Percentiles rank a stretch among this genome's conserved stretches.
phyloP scores from a whole-genome alignment of 139 green algal species.

The Mesotaenium endlicherianum region DNA sequence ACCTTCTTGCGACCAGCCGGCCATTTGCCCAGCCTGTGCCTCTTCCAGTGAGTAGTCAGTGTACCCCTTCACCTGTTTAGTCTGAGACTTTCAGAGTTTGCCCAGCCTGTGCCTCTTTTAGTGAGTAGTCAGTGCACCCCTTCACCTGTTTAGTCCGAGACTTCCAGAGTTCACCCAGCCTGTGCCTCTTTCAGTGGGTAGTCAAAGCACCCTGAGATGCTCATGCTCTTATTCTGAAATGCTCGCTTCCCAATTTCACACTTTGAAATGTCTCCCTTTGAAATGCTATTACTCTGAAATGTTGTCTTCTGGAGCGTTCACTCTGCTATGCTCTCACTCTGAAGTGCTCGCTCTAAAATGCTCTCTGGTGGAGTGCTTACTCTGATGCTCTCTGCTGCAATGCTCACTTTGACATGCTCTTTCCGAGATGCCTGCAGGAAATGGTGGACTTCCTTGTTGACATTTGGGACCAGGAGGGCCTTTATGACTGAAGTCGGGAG shows the following conservation, averaged over 20 bases:
- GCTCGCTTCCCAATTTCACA: too few species aligned
- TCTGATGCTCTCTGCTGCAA: too few species aligned
- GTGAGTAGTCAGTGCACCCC: neutral
- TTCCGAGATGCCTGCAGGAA: too few species aligned
- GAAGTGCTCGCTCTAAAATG: too few species aligned
- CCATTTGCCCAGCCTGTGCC: constrained; percentile 45
- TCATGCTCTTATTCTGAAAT: too few species aligned
- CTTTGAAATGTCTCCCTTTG: too few species aligned
- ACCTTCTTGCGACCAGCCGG: constrained; percentile 41
- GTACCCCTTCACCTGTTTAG: neutral
- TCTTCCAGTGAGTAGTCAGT: constrained; percentile 9
- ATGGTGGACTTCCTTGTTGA: constrained; percentile 59
- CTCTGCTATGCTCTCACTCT: too few species aligned
- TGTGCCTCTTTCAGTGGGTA: constrained; percentile 27
- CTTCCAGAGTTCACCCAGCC: constrained; percentile 19
- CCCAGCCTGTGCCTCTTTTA: constrained; percentile 31
- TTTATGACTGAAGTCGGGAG: constrained; percentile 57
- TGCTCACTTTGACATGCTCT: too few species aligned
- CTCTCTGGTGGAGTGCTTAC: too few species aligned
- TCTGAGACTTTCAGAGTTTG: neutral
- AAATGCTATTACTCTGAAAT: too few species aligned
- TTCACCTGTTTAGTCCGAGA: neutral
- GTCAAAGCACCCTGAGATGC: neutral
- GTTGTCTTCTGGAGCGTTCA: too few species aligned
- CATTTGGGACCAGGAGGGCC: constrained; percentile 54